Evolutionary conservation across 202 grass and related monocot species (phyloP), one percentile per base, ranked within the genome.

Genomic region (Dendrocalamus latiflorus): DNA sequence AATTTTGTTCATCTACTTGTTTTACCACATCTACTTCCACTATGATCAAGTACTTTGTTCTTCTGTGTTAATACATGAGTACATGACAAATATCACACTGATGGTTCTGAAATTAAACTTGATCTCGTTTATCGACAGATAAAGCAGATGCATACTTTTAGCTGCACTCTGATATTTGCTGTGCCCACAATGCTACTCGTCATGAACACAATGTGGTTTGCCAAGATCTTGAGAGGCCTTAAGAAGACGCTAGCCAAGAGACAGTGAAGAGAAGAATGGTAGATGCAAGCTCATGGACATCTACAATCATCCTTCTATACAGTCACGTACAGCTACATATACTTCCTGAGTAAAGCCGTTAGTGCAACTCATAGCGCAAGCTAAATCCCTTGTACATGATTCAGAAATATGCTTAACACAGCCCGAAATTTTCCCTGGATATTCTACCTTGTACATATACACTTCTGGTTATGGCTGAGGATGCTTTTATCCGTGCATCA

Each of bases 121-220:
- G 9, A 58, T 77, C 20, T 70, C 68, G 56, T 78, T 37, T 79
- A 64, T 86, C 83, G 65, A 79, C 87, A 99, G 96, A 76, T 99
- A 47, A 70, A 70, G 68, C 81, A 87, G 73, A 90, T 95, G 91
- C 85, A 90, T 68, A 84, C 70, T 68, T 89, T 93, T 72, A 90
- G 85, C 63, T 84, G 84, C 75, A 16, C 90, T 78, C 83, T 99
- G 49, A 67, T 89, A 75, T 90, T 93, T 85, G 77, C 84, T 28
- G 96, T 99, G 66, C 96, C 96, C 79, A 76, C 85, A 41, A 78
- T 87, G 70, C 75, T 99, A 51, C 90, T 99, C n/a, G 21, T 83
- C 73, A 94, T 95, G 93, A 99, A 99, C 78, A 81, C 77, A 48
- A 77, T 99, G 53, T 99, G 96, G 96, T 99, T 99, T 87, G 86